Evolutionary conservation across 73 alveolate genomes (phyloP).

Genomic region (Stentor roeselii): DNA sequence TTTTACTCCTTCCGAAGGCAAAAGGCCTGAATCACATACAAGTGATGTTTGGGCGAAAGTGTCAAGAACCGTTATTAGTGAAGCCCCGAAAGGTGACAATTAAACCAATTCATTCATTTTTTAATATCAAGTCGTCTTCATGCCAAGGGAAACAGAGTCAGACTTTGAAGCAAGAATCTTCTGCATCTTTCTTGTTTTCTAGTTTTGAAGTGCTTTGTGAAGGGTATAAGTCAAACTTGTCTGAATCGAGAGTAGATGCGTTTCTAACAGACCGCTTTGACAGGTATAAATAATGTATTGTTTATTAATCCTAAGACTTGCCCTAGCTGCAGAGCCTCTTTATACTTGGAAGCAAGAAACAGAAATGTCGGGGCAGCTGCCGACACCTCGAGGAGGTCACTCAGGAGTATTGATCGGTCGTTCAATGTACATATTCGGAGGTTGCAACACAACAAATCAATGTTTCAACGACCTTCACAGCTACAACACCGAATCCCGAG

Average conservation of each 20-base stretch:
- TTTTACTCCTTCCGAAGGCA: neutral
- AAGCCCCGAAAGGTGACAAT: no score
- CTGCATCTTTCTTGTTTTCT: no score
- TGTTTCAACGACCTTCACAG: conserved; percentile 24
- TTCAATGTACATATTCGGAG: conserved; percentile 5
- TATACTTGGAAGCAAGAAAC: conserved; percentile 6
- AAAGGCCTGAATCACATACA: neutral
- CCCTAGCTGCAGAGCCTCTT: neutral
- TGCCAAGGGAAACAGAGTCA: no score
- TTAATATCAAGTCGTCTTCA: no score
- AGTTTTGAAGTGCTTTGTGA: no score
- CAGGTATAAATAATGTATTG: neutral
- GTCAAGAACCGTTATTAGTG: no score
- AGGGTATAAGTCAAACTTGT: neutral
- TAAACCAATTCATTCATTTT: no score
- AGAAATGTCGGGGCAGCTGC: neutral
- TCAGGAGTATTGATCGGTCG: neutral
- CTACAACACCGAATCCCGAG: neutral
- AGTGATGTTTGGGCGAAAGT: no score
- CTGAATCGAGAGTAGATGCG: neutral
- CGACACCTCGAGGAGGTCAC: conserved; percentile 23
- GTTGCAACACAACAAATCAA: conserved; percentile 3
- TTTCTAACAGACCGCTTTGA: neutral
- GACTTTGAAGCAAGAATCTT: no score
- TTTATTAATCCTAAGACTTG: neutral